Conservation (phyloP, 31 red algal genomes). For the Asparagopsis taxiformis region DNA sequence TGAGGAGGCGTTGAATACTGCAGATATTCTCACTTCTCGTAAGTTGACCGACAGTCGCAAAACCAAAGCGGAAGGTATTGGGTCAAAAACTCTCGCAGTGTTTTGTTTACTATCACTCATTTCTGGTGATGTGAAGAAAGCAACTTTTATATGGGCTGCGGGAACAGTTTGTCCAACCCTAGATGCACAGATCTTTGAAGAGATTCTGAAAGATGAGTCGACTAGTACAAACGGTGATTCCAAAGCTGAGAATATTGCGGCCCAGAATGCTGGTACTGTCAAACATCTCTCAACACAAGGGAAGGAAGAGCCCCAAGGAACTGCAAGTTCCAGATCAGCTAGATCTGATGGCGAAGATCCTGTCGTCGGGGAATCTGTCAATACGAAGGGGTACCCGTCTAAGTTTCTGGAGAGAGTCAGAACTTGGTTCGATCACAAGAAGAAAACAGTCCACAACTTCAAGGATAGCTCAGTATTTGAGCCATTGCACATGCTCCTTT, state of each 20-base stretch:
- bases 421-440: background rate
- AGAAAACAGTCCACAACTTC: background rate
- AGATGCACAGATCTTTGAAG: background rate
- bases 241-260: no score
- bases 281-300: no score
- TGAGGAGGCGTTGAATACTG: background rate
- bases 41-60: background rate
- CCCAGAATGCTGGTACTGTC: no score
- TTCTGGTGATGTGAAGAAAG: background rate
- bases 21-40: constrained; percentile 14
- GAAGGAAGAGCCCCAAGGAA: no score
- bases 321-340: no score
- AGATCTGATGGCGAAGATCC: background rate
- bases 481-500: background rate
- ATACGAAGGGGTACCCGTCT: constrained; percentile 4
- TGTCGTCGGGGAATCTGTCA: background rate
- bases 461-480: background rate
- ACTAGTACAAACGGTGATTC: no score
- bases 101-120: constrained; percentile 26
- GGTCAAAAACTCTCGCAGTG: constrained; percentile 4
- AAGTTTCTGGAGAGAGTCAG: background rate
- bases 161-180: background rate
- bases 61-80: constrained; percentile 5
- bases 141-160: constrained; percentile 31
- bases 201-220: no score